Conservation (phyloP, 495 filamentous ascomycete species). For the Neurospora sp. region DNA sequence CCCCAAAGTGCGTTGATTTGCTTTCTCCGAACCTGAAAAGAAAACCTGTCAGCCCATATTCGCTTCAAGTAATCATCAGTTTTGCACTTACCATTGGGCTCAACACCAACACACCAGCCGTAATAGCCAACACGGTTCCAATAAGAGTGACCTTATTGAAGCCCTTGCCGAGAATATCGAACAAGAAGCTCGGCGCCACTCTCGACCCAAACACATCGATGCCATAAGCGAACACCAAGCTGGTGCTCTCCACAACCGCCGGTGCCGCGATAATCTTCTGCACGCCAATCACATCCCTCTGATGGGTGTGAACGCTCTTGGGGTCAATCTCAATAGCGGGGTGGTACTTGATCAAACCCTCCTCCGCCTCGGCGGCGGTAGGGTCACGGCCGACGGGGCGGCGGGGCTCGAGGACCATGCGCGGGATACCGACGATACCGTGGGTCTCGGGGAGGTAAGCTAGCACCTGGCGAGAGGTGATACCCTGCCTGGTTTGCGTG, state of each 20-base stretch:
- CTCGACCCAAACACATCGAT: conserved; percentile 80
- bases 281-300: conserved; percentile 70
- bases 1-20: conserved; percentile 30
- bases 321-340: conserved; percentile 79
- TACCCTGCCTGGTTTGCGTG: conserved; percentile 86
- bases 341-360: conserved; percentile 68
- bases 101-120: conserved; percentile 60
- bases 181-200: conserved; percentile 72
- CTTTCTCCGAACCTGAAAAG: conserved; percentile 28
- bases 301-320: conserved; percentile 70
- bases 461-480: conserved; percentile 74
- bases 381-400: conserved; percentile 80
- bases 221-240: conserved; percentile 82
- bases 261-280: conserved; percentile 61
- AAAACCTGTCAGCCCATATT: background rate
- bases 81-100: conserved; percentile 68
- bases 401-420: conserved; percentile 70
- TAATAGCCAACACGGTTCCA: conserved; percentile 68
- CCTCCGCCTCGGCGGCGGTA: conserved; percentile 64
- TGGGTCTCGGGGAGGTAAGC: conserved; percentile 61
- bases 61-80: background rate
- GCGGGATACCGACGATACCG: conserved; percentile 70
- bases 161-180: conserved; percentile 85
- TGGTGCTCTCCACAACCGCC: conserved; percentile 83
- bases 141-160: conserved; percentile 85